Base-by-base conservation (phyloP, 2,329 filamentous ascomycete genomes). In the Karstenula rhodostoma region DNA sequence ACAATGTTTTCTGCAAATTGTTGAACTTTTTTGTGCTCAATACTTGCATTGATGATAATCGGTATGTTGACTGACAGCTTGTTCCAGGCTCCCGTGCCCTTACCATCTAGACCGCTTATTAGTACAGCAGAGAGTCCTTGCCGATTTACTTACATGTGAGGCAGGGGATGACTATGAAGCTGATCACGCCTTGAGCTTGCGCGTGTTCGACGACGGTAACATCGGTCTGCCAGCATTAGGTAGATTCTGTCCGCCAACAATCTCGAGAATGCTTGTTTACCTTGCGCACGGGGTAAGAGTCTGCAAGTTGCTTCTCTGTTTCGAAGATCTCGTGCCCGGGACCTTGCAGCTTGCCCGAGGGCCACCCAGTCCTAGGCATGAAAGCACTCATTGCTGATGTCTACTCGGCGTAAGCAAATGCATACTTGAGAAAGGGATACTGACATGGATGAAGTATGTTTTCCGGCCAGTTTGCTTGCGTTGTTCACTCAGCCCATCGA, bases 11-110 rank as follows among this genome's bases (percentile, higher is more conserved):
- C 51, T 19, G 17, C 23, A 33, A 55, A 55, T 19, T 37, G 32
- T 17, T 27, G 19, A n/a, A 59, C 50, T 22, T 35, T 12, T 37
- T 55, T 55, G 9, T 25, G 15, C 13, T 44, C 15, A 13, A 59
- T 27, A 10, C 49, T 53, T 13, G 57, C 43, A 12, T 29, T 43
- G 27, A 59, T 23, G 17, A 47, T 22, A 12, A 43, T 37, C 6
- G 50, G 57, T 8, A 59, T 22, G 1, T 42, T 27, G 10, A 59
- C 57, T 8, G 50, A 55, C 12, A 55, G 44, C 25, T 50, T 42
- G 43, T 59, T 59, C 57, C 57, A 59, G n/a, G 29, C 40, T 19
- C 57, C 57, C 4, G 50, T 59, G 3, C 57, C 57, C 49, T 33
- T 59, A 5, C 57, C 57, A 35, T 59, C 57, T 59, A 32, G 1